Evolutionary conservation across 768 basidiomycete species (phyloP).

Genomic region (Lactarius deliciosus): DNA sequence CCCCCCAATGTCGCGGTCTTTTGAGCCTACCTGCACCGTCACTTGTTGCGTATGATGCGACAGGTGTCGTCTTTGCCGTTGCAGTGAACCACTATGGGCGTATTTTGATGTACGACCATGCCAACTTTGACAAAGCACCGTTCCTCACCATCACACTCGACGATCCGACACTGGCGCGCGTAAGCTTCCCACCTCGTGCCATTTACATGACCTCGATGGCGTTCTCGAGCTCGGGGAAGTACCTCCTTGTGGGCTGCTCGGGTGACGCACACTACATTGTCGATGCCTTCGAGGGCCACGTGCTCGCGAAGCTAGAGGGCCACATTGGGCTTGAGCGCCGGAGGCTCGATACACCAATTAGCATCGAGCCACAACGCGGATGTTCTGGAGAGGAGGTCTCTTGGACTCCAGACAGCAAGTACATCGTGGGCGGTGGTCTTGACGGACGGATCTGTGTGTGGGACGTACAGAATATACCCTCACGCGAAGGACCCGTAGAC

Average conservation of each 20-base stretch:
- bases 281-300: slow-evolving; percentile 83
- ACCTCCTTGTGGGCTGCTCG: slow-evolving; percentile 88
- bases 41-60: slow-evolving; percentile 79
- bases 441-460: slow-evolving; percentile 86
- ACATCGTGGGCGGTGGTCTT: slow-evolving; percentile 77
- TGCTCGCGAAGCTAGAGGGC: slow-evolving; percentile 84
- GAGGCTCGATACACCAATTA: slow-evolving; percentile 44
- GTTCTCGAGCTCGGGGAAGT: slow-evolving; percentile 90
- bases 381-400: slow-evolving; percentile 90
- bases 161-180: slow-evolving; percentile 70
- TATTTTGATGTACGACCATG: slow-evolving; percentile 82
- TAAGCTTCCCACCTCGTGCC: slow-evolving; percentile 82
- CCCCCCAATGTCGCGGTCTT: slow-evolving; percentile 73
- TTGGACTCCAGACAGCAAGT: slow-evolving; percentile 96
- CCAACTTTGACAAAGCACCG: slow-evolving; percentile 88
- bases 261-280: slow-evolving; percentile 91
- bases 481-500: slow-evolving; percentile 53
- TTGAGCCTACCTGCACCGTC: slow-evolving; percentile 73
- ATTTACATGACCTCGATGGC: slow-evolving; percentile 89
- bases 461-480: slow-evolving; percentile 72
- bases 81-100: slow-evolving; percentile 79
- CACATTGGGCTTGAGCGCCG: slow-evolving; percentile 80
- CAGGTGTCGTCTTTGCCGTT: slow-evolving; percentile 84
- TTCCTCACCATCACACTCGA: slow-evolving; percentile 82
- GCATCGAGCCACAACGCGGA: slow-evolving; percentile 70